Percentiles rank a stretch among this genome's conserved stretches.
These are phyloP conservation scores for Aureococcus anophagefferens DNA, from an alignment of 108 stramenopile genomes.

Conservation along the genomic window DNA sequence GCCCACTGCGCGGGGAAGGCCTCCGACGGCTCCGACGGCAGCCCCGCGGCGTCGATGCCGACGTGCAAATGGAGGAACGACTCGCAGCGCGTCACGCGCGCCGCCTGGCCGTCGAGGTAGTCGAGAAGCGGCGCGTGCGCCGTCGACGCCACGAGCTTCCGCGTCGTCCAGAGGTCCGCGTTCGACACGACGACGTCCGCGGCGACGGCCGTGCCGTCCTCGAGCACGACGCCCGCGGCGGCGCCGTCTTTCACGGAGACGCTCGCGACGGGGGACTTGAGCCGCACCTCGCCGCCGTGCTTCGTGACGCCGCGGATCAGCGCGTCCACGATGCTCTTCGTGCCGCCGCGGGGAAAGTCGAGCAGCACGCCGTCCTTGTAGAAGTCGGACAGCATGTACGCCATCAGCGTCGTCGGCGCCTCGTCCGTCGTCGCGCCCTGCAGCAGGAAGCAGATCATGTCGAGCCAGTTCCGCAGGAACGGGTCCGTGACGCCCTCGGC, in stretches of 20 bases:
- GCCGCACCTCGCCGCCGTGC: conserved; percentile 50
- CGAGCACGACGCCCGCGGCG: conserved; percentile 51
- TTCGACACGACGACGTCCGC: conserved; percentile 77
- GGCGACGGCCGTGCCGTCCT: conserved; percentile 37
- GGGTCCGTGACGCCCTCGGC: conserved; percentile 50
- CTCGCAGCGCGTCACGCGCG: conserved; percentile 58
- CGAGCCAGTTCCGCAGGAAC: conserved; percentile 70
- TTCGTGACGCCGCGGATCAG: conserved; percentile 73
- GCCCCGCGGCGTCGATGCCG: conserved; percentile 76
- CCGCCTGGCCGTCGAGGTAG: conserved; percentile 50
- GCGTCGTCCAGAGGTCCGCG: conserved; percentile 69
- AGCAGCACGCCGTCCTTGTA: conserved; percentile 58
- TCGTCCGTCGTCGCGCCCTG: conserved; percentile 62
- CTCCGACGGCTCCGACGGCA: conserved; percentile 50
- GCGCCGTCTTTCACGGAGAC: conserved; percentile 62
- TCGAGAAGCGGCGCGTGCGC: conserved; percentile 41
- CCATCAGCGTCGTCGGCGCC: conserved; percentile 80
- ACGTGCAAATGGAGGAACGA: conserved; percentile 85
- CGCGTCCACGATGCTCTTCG: conserved; percentile 68
- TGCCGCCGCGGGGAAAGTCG: conserved; percentile 76
- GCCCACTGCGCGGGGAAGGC: conserved; percentile 88
- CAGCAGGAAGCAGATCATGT: conserved; percentile 72
- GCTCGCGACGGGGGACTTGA: conserved; percentile 56
- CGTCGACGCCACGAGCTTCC: conserved; percentile 45
- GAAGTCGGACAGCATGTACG: conserved; percentile 86